A percentile compares a stretch with the other conserved stretches of the same genome.
Evolutionary conservation across 805 yeast species (phyloP).

Genomic region (Starmera dryadoides): DNA sequence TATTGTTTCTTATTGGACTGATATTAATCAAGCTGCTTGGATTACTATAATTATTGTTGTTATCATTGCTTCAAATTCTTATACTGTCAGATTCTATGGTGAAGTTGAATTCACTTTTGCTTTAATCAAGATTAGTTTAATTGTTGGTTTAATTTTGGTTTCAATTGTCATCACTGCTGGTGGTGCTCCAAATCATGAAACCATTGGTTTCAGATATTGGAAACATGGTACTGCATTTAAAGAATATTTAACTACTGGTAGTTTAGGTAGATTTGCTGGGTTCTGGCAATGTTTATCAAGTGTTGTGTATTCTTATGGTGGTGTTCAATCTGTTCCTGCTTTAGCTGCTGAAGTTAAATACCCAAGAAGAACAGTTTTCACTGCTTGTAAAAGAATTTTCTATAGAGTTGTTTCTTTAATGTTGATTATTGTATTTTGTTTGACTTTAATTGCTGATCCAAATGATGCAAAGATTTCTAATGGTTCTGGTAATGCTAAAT

Average conservation of each 20-base stretch:
- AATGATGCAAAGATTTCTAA: conserved; percentile 21
- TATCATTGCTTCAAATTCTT: conserved; percentile 26
- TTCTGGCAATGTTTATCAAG: conserved; percentile 28
- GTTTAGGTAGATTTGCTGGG: conserved; percentile 20
- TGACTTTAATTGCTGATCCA: conserved; percentile 26
- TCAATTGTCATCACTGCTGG: conserved; percentile 36
- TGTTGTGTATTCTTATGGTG: conserved; percentile 31
- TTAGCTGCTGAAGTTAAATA: conserved; percentile 30
- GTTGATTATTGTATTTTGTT: conserved; percentile 21
- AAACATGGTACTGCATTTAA: conserved; percentile 4
- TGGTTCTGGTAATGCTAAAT: conserved; percentile 22
- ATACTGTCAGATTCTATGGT: conserved; percentile 36
- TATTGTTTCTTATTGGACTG: conserved; percentile 36
- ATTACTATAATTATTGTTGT: conserved; percentile 31
- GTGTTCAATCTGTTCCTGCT: conserved; percentile 40
- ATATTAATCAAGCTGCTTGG: conserved; percentile 35
- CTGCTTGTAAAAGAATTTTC: conserved; percentile 26
- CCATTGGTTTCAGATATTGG: conserved; percentile 32
- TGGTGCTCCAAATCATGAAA: conserved; percentile 32
- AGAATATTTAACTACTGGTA: conserved; percentile 10
- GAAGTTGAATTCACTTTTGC: conserved; percentile 42
- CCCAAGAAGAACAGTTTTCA: conserved; percentile 26
- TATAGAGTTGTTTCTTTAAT: conserved; percentile 22
- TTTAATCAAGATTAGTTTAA: conserved; percentile 32
- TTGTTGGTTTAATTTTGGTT: conserved; percentile 39